phyloP scores from a whole-genome alignment of 148 eudicot genomes.

The Silene uniflora region DNA sequence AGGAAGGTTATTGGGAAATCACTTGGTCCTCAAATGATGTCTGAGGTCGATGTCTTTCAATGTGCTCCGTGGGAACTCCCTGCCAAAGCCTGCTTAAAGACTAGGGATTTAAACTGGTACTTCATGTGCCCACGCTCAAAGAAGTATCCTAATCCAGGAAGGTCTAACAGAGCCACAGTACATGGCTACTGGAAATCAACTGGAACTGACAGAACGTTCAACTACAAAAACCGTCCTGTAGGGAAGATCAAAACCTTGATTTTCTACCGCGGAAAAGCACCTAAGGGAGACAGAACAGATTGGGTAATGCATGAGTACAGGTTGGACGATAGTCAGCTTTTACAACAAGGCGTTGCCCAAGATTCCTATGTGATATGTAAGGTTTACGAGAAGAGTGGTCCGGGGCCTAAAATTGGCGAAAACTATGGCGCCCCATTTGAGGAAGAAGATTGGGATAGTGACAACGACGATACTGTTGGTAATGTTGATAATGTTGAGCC shows the following conservation, averaged over 20 bases:
- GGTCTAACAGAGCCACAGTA: slow-evolving; percentile 53
- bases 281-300: slow-evolving; percentile 64
- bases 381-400: slow-evolving; percentile 62
- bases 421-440: slow-evolving; percentile 70
- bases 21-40: slow-evolving; percentile 33
- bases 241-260: slow-evolving; percentile 71
- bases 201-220: slow-evolving; percentile 53
- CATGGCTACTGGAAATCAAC: slow-evolving; percentile 85
- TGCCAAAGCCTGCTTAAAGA: slow-evolving; percentile 32
- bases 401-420: slow-evolving; percentile 68
- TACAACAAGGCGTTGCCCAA: slow-evolving; percentile 44
- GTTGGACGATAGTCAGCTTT: slow-evolving; percentile 37
- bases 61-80: slow-evolving; percentile 77
- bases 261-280: slow-evolving; percentile 61
- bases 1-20: slow-evolving; percentile 59
- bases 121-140: slow-evolving; percentile 64
- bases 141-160: slow-evolving; percentile 50
- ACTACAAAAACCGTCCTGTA: slow-evolving; percentile 35
- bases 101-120: slow-evolving; percentile 66
- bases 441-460: slow-evolving; percentile 69
- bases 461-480: slow-evolving; percentile 21
- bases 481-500: slow-evolving; percentile 1
- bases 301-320: slow-evolving; percentile 84
- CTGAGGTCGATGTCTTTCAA: slow-evolving; percentile 53
- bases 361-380: slow-evolving; percentile 59